Conservation (phyloP, 2,329 filamentous ascomycete species). For the Endoconidiophora polonica region DNA sequence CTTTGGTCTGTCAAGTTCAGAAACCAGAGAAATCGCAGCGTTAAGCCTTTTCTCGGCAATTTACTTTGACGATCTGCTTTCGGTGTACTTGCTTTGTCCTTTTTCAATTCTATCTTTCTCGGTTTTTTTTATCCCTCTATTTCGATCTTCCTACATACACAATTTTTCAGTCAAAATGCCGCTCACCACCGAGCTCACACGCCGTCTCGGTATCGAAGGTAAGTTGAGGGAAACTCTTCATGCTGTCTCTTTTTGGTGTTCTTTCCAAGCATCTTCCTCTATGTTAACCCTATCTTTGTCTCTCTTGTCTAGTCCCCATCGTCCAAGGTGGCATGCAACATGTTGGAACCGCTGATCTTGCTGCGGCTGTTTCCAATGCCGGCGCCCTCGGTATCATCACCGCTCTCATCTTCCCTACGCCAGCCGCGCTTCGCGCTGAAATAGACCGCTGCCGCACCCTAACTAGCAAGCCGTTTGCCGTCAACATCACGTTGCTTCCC, state of each 20-base stretch:
- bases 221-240: conserved; percentile 11
- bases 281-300: neutral
- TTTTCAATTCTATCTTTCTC: too few relatives aligned
- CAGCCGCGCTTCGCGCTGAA: conserved; percentile 82
- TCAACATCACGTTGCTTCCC: conserved; percentile 89
- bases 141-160: neutral
- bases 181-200: conserved; percentile 40
- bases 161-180: conserved; percentile 27
- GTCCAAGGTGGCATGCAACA: conserved; percentile 82
- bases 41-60: too few relatives aligned
- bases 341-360: conserved; percentile 66
- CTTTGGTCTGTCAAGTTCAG: too few relatives aligned
- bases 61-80: too few relatives aligned
- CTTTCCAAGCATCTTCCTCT: neutral
- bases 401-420: conserved; percentile 80
- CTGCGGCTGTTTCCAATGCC: conserved; percentile 62
- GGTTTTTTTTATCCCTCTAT: neutral
- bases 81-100: too few relatives aligned
- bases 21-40: too few relatives aligned
- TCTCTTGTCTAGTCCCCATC: conserved; percentile 43
- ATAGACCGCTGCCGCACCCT: conserved; percentile 73
- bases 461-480: conserved; percentile 67
- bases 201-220: conserved; percentile 39
- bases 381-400: conserved; percentile 71
- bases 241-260: too few relatives aligned